Evolutionary conservation across 202 grass and related monocot genomes (phyloP), one percentile per base, ranked within the genome.

Genomic region (Thinopyrum obtusiflorum): DNA sequence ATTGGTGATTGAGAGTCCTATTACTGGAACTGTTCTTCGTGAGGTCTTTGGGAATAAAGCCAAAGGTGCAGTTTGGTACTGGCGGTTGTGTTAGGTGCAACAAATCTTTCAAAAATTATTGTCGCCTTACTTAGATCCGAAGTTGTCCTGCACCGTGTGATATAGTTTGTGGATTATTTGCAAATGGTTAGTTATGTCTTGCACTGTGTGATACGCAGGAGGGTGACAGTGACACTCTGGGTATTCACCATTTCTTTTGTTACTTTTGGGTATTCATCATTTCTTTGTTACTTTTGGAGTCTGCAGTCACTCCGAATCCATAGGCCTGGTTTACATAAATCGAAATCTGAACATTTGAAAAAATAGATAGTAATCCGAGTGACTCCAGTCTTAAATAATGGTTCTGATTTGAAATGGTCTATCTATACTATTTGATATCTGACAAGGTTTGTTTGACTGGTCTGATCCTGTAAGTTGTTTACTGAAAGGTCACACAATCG

Each of bases 401-500:
- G 3, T 67, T 35, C 21, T 68, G 32, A 13, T 75, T 83, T 72
- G 11, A 9, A 3, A 26, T 5, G 44, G 2, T 12, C 12, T 8
- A 35, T 49, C 55, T 5, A 37, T 66, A 35, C 33, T 35, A 4
- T 24, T 55, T 36, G 31, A 59, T 42, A 63, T 4, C 51, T 79
- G n/a, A 67, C 27, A 46, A 28, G 15, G 66, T 60, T 47, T 24
- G 33, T 67, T n/a, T 9, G 26, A 66, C 60, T 74, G 31, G 88
- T 39, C 36, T n/a, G 31, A 90, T 39, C 36, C 14, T 15, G 6
- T 10, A 14, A 28, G 4, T 77, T 88, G 11, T 42, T 76, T 25
- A 40, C 39, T 65, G 15, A 75, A 76, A 97, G 95, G 84, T 94
- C 59, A 93, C 89, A 5, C 67, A 97, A 57, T 90, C 89, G 6